Percentiles rank a stretch among this genome's conserved stretches.
phyloP scores from a whole-genome alignment of 805 yeast species.

The Komagataella phaffii region DNA sequence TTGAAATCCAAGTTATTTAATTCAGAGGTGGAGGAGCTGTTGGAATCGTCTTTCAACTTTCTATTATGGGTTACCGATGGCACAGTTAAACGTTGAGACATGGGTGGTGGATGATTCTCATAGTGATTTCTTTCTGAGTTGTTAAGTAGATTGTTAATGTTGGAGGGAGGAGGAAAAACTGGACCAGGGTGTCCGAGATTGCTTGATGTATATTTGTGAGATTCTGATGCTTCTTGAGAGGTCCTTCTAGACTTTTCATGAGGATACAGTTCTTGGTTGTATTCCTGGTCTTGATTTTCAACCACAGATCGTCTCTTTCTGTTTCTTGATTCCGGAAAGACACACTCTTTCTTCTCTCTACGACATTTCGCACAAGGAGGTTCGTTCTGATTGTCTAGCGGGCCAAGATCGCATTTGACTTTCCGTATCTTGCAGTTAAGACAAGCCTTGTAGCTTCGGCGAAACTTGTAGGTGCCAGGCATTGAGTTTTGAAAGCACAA shows the following conservation, averaged over 20 bases:
- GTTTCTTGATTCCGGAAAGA: constrained; percentile 25
- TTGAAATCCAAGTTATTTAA: background rate
- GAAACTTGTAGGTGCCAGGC: background rate
- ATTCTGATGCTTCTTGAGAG: background rate
- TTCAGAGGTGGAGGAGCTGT: background rate
- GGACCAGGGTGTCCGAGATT: background rate
- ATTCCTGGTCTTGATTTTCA: background rate
- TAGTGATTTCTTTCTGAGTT: background rate
- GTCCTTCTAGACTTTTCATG: background rate
- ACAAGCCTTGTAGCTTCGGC: constrained; percentile 69
- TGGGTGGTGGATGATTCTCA: background rate
- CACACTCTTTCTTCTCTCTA: constrained; percentile 74
- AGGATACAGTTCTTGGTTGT: background rate
- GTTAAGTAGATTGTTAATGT: background rate
- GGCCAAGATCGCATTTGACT: constrained; percentile 78
- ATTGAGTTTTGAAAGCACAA: background rate
- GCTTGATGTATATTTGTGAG: background rate
- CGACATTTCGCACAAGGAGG: constrained; percentile 83
- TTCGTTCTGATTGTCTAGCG: constrained; percentile 51
- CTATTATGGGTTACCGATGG: background rate
- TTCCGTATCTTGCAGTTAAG: constrained; percentile 74
- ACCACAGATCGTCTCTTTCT: background rate
- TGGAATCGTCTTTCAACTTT: background rate
- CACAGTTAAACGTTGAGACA: background rate
- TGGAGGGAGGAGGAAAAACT: background rate